Conservation (phyloP, 768 basidiomycete genomes). For the Cyclocybe cylindracea region DNA sequence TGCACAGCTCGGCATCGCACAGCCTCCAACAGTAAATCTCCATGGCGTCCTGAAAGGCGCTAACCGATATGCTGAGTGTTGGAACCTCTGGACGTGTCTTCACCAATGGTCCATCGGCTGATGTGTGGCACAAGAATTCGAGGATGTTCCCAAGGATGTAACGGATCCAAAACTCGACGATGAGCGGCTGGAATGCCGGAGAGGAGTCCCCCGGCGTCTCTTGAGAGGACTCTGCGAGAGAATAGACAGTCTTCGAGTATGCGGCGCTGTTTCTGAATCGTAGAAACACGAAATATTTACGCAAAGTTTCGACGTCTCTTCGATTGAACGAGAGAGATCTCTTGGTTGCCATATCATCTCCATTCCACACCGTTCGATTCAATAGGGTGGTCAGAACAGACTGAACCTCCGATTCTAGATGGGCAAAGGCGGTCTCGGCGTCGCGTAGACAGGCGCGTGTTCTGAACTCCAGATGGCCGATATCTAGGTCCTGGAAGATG, state of each 20-base stretch:
- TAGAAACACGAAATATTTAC: slow-evolving; percentile 54
- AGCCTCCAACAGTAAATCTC: slow-evolving; percentile 50
- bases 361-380: slow-evolving; percentile 29
- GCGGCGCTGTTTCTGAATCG: slow-evolving; percentile 57
- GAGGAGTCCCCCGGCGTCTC: slow-evolving; percentile 22
- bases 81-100: slow-evolving; percentile 12
- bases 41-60: slow-evolving; percentile 34
- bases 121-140: slow-evolving; percentile 30
- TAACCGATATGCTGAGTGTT: slow-evolving; percentile 13
- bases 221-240: slow-evolving; percentile 21
- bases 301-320: slow-evolving; percentile 35
- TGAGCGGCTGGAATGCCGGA: slow-evolving; percentile 28
- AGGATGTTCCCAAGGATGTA: slow-evolving; percentile 32
- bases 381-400: slow-evolving; percentile 35
- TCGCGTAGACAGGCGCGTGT: slow-evolving; percentile 36
- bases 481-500: slow-evolving; percentile 46
- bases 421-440: slow-evolving; percentile 44
- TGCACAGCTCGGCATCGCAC: slow-evolving; percentile 49
- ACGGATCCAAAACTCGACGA: slow-evolving; percentile 31
- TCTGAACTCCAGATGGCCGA: slow-evolving; percentile 31
- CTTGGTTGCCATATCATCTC: slow-evolving; percentile 15
- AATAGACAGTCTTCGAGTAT: slow-evolving; percentile 41
- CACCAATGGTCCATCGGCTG: slow-evolving; percentile 10
- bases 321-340: slow-evolving; percentile 30
- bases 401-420: slow-evolving; percentile 45